Base-by-base conservation (phyloP, 208 protist species). In the Leishmania turanica region DNA sequence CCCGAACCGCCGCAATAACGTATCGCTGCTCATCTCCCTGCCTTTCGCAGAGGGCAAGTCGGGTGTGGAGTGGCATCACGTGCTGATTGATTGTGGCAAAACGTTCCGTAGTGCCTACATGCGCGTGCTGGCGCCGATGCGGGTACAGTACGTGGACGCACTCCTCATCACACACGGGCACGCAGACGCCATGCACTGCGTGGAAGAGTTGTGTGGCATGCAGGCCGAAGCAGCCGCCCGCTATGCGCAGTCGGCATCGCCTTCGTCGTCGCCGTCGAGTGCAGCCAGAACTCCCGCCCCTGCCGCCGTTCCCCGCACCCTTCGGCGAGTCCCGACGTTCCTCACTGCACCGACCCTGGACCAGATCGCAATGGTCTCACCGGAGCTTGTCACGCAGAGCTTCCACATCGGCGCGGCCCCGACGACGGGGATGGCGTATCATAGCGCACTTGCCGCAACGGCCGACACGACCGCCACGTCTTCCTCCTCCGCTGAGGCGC, bases 71-170 rank as follows among this genome's bases (percentile, higher is more conserved):
- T 82, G 81, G 80, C 74, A 82, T 54, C 81, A 89, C 78, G 65
- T 95, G 21, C 84, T 98, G 21, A 91, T 98, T 49, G 96, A 98
- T 79, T 95, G 91, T 47, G 96, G 96, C 40, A 98, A 97, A 79
- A 98, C 96, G 2, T 98, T 97, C 83, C 92, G 96, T 37, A 88
- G 93, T 51, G 92, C 96, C 17, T 97, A 95, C 86, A 91, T 98
- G 54, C 91, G 90, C 60, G 89, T 97, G n/a, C 84, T 98, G 53
- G 88, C 88, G 3, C 84, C 81, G 45, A 87, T 92, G 77, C 70
- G 86, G 17, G 87, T 97, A 40, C 80, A 79, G 4, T 83, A 74
- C 51, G 74, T 98, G 3, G 93, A 98, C 71, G 95, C 91, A 24
- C 78, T 98, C 56, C 82, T 98, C 31, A 81, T 98, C 83, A 98